Conservation (phyloP, 148 eudicot genomes). For the Amaranthus cruentus region DNA sequence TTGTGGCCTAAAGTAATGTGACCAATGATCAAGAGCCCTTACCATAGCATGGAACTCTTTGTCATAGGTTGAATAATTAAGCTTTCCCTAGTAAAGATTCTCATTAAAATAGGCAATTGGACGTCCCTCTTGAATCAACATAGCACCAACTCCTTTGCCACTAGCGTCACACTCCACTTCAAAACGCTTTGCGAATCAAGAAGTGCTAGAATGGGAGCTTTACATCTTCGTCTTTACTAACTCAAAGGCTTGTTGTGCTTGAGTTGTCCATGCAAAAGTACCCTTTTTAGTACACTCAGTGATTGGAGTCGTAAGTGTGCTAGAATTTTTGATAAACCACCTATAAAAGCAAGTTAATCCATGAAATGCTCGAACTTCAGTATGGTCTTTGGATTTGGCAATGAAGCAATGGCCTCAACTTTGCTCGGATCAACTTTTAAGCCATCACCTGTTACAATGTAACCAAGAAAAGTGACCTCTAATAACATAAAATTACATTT, state of each 20-base stretch:
- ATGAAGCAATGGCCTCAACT: neutral
- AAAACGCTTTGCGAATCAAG: neutral
- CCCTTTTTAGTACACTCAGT: neutral
- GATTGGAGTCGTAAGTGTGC: neutral
- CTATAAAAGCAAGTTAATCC: neutral
- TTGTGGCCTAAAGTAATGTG: neutral
- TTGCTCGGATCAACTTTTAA: neutral
- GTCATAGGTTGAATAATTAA: neutral
- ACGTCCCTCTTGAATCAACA: neutral
- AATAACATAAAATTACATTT: neutral
- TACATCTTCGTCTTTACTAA: neutral
- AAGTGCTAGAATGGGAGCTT: neutral
- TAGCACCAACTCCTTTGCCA: neutral
- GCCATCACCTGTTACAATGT: neutral
- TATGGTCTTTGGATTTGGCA: neutral
- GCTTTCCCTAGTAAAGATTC: neutral
- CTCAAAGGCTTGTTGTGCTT: neutral
- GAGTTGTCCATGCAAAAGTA: neutral
- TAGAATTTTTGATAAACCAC: neutral
- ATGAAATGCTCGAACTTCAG: neutral
- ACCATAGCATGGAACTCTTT: neutral
- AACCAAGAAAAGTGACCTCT: neutral
- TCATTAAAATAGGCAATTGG: neutral
- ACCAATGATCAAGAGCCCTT: neutral
- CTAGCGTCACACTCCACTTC: neutral